These are phyloP conservation scores for Suillus discolor DNA, from an alignment of 768 basidiomycete genomes.

Conservation along the genomic window DNA sequence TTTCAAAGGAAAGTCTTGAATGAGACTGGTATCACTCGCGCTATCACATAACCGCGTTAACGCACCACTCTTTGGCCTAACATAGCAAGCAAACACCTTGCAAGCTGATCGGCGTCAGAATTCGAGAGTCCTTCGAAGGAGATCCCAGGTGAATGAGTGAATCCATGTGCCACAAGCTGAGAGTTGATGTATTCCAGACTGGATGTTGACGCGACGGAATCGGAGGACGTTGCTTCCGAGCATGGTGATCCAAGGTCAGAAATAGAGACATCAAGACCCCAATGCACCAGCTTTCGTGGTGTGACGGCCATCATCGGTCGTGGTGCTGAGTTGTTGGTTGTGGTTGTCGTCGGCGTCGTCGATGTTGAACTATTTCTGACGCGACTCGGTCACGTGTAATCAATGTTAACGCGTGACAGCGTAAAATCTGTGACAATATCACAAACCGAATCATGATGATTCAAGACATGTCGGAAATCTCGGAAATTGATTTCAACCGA, in stretches of 20 bases:
- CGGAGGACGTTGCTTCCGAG: slow-evolving; percentile 46
- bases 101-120: slow-evolving; percentile 54
- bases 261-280: slow-evolving; percentile 50
- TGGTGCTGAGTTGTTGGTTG: neutral
- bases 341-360: neutral
- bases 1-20: slow-evolving; percentile 19
- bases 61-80: slow-evolving; percentile 77
- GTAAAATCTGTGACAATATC: neutral
- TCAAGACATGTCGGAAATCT: slow-evolving; percentile 6
- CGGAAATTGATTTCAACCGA: neutral
- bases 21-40: neutral
- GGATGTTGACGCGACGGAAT: slow-evolving; percentile 53
- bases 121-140: slow-evolving; percentile 65
- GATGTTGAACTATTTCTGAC: slow-evolving; percentile 15
- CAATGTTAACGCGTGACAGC: slow-evolving; percentile 1
- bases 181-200: slow-evolving; percentile 79
- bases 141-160: slow-evolving; percentile 62
- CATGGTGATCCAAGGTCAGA: slow-evolving; percentile 43
- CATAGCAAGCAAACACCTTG: slow-evolving; percentile 78
- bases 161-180: slow-evolving; percentile 84
- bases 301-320: slow-evolving; percentile 27
- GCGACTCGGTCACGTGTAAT: slow-evolving; percentile 31
- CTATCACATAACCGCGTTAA: slow-evolving; percentile 17
- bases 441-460: neutral
- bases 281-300: slow-evolving; percentile 53